A percentile compares a stretch with the other conserved stretches of the same genome.
Conservation (phyloP, 768 basidiomycete genomes). For the Tulasnella sp. region DNA sequence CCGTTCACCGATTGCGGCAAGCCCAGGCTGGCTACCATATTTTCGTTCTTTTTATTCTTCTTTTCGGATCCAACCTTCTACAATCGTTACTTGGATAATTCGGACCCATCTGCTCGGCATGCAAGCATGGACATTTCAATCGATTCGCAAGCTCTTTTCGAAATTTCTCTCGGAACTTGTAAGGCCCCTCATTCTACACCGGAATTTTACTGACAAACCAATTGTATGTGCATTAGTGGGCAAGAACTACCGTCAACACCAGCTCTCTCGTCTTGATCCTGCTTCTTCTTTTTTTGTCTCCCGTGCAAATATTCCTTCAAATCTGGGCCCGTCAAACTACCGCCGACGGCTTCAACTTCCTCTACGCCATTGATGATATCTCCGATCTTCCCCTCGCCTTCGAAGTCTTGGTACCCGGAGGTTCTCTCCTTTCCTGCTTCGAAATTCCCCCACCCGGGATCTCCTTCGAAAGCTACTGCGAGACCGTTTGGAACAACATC, state of each 20-base stretch:
- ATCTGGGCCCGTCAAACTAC: background rate
- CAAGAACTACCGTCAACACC: background rate
- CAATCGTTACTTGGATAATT: background rate
- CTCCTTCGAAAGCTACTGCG: background rate
- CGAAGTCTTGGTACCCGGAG: background rate
- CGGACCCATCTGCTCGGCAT: background rate
- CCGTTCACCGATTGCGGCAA: background rate
- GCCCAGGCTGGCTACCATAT: background rate
- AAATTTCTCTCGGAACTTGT: background rate
- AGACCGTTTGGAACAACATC: background rate
- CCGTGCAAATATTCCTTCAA: background rate
- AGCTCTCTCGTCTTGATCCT: background rate
- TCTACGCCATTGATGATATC: background rate
- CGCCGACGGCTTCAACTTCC: background rate
- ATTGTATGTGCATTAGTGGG: background rate
- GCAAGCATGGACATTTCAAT: background rate
- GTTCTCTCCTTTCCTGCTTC: background rate
- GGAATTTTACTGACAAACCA: background rate
- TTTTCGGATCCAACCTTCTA: background rate
- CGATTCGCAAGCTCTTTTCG: background rate
- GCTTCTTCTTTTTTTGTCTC: background rate
- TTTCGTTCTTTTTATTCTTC: background rate
- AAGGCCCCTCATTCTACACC: background rate
- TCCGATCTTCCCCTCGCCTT: background rate
- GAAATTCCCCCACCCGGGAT: background rate